Evolutionary conservation across 1,139 yeast species (phyloP).

Genomic region (Yamadazyma conglobata): DNA sequence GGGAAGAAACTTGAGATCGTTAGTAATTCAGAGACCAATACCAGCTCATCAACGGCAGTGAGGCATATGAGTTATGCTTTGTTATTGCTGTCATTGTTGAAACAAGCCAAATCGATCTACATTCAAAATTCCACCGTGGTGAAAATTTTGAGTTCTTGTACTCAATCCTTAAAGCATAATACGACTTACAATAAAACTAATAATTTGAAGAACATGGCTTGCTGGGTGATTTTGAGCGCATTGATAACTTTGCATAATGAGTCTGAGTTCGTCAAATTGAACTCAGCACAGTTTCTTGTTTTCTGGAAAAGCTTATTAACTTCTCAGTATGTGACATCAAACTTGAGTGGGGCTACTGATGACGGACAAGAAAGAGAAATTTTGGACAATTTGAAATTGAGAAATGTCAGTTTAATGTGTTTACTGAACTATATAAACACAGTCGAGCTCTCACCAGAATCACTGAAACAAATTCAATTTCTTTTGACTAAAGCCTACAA

Average conservation of each 20-base stretch:
- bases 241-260: constrained; percentile 67
- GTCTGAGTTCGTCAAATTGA: constrained; percentile 58
- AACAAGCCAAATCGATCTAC: constrained; percentile 33
- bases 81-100: constrained; percentile 36
- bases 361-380: constrained; percentile 30
- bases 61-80: constrained; percentile 34
- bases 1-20: constrained; percentile 15
- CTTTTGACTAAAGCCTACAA: constrained; percentile 42
- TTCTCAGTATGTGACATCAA: constrained; percentile 38
- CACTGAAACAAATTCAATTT: constrained; percentile 41
- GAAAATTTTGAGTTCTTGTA: constrained; percentile 45
- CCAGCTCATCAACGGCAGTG: constrained; percentile 20
- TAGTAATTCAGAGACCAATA: constrained; percentile 22
- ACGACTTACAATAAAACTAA: constrained; percentile 17
- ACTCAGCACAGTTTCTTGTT: constrained; percentile 69
- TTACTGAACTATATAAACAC: constrained; percentile 38
- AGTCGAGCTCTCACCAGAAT: constrained; percentile 41
- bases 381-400: constrained; percentile 34
- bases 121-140: constrained; percentile 43
- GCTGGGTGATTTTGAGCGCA: constrained; percentile 80
- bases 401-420: constrained; percentile 41
- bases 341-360: constrained; percentile 21
- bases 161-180: constrained; percentile 45
- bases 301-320: constrained; percentile 84
- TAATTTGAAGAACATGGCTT: constrained; percentile 25